phyloP scores from a whole-genome alignment of 345 rosid species.

The rapeseed (Brassica napus) region DNA sequence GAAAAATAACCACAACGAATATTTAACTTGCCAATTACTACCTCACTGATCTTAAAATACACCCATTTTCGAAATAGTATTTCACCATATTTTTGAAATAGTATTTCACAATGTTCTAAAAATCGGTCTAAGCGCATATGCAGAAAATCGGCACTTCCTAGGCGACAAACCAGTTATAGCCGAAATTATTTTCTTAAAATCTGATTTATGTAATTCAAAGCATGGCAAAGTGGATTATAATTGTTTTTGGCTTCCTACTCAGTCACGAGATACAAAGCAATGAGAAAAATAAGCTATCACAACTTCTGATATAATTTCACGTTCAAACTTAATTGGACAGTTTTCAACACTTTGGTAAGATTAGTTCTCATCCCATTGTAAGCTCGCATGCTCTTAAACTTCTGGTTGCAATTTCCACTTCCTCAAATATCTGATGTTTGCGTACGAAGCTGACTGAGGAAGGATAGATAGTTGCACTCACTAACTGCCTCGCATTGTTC shows the following conservation, averaged over 20 bases:
- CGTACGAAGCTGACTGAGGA: not conserved
- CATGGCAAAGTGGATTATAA: not conserved
- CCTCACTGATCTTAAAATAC: too few species aligned
- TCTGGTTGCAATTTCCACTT: not conserved
- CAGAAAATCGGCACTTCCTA: too few species aligned
- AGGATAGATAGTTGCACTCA: not conserved
- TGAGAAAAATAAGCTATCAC: not conserved
- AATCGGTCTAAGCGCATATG: too few species aligned
- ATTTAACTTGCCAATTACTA: too few species aligned
- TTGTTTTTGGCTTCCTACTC: not conserved
- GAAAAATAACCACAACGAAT: too few species aligned
- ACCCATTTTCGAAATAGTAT: too few species aligned
- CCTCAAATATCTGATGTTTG: too few species aligned
- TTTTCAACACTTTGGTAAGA: not conserved
- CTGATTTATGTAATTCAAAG: too few species aligned
- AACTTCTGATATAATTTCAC: not conserved
- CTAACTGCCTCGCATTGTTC: not conserved
- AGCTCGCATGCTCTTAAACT: slow-evolving; percentile 12
- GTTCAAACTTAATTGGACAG: not conserved
- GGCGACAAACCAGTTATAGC: too few species aligned
- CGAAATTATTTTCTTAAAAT: too few species aligned
- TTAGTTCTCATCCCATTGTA: not conserved
- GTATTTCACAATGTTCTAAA: too few species aligned
- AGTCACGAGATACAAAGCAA: not conserved
- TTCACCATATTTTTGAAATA: too few species aligned